Evolutionary conservation across 768 basidiomycete genomes (phyloP).

Genomic region (Leucocoprinus sp.): DNA sequence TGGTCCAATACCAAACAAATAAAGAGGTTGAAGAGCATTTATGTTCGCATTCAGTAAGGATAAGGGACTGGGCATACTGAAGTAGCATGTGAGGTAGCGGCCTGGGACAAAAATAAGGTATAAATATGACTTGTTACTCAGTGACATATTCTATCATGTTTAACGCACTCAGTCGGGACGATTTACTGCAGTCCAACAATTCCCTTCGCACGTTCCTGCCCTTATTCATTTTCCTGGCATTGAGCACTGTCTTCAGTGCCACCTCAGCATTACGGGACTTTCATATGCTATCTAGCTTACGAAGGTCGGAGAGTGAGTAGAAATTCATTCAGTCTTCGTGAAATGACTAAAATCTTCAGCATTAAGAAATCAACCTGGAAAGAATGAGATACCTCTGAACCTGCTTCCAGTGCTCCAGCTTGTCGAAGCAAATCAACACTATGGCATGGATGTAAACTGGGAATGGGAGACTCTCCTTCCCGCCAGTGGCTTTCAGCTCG

Average conservation of each 20-base stretch:
- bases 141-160: no score
- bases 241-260: conserved; percentile 4
- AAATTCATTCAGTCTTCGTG: not conserved
- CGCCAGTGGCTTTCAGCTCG: conserved; percentile 3
- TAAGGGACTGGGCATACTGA: no score
- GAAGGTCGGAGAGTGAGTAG: not conserved
- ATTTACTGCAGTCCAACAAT: not conserved
- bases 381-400: conserved; percentile 3
- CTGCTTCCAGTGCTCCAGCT: conserved; percentile 2
- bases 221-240: not conserved
- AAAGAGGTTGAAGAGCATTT: no score
- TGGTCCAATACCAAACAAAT: no score
- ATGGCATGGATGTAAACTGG: conserved; percentile 8
- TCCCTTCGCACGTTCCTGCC: not conserved
- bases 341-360: not conserved
- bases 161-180: no score
- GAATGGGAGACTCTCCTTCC: conserved; percentile 12
- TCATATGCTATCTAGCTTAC: not conserved
- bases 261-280: conserved; percentile 4
- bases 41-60: no score
- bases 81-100: no score
- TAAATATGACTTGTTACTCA: no score
- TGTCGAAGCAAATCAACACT: conserved; percentile 7
- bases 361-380: not conserved
- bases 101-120: no score